phyloP scores from a whole-genome alignment of 345 rosid species.

The Sonneratia alba region DNA sequence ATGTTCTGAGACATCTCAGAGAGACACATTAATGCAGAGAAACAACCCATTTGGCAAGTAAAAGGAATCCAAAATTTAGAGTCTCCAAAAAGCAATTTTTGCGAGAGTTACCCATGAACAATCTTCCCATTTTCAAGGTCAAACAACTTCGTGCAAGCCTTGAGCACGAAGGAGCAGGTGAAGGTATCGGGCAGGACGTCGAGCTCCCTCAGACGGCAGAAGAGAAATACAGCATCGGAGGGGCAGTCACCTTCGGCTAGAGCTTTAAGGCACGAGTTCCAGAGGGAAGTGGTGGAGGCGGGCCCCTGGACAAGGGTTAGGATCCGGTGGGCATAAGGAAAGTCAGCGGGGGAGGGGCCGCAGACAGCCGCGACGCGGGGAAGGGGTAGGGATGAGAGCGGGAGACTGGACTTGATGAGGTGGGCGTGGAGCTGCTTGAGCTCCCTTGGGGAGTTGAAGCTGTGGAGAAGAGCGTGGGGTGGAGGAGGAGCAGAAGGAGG shows the following conservation, averaged over 20 bases:
- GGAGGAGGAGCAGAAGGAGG: background rate
- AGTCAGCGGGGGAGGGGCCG: constrained; percentile 37
- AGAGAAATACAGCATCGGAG: constrained; percentile 44
- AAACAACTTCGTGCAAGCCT: constrained; percentile 51
- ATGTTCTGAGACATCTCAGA: too few species aligned
- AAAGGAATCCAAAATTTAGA: constrained; percentile 12
- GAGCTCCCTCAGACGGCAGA: constrained; percentile 45
- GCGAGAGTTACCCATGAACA: constrained; percentile 43
- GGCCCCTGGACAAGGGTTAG: constrained; percentile 47
- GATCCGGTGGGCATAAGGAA: constrained; percentile 40
- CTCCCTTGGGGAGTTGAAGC: constrained; percentile 30
- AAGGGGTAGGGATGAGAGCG: constrained; percentile 37
- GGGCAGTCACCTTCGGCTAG: constrained; percentile 30
- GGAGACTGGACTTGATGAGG: constrained; percentile 45
- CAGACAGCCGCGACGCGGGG: constrained; percentile 50
- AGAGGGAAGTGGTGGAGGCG: constrained; percentile 25
- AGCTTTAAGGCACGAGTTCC: constrained; percentile 34
- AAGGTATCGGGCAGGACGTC: constrained; percentile 56
- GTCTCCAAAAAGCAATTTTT: background rate
- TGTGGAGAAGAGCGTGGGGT: constrained; percentile 11
- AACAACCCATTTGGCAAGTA: constrained; percentile 13
- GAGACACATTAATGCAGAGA: too few species aligned
- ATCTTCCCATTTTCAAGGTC: constrained; percentile 37
- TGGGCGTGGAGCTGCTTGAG: constrained; percentile 67
- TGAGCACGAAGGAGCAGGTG: constrained; percentile 68